Evolutionary conservation across 345 rosid species (phyloP).

Genomic region (Excoecaria cochinchinensis): DNA sequence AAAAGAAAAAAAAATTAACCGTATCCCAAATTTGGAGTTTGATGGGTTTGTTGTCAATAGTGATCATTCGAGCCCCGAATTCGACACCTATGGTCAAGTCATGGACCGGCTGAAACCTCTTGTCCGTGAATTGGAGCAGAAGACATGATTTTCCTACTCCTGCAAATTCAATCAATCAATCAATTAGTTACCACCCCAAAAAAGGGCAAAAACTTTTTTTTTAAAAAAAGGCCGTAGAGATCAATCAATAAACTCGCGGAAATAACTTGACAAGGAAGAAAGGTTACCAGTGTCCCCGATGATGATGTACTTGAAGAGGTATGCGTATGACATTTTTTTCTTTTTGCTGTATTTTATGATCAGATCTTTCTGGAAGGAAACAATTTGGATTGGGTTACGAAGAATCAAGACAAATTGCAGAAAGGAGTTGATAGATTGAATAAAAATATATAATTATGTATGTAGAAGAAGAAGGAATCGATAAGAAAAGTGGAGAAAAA

Average conservation of each 20-base stretch:
- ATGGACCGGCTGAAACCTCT: conserved; percentile 96
- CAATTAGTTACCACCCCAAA: background rate
- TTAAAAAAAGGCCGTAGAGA: background rate
- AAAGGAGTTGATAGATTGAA: background rate
- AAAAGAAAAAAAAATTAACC: conserved; percentile 33
- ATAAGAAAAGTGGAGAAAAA: background rate
- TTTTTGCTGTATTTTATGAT: background rate
- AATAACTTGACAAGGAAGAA: background rate
- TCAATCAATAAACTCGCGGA: background rate
- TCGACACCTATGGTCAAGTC: conserved; percentile 95
- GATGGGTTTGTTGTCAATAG: conserved; percentile 87
- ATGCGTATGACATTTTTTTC: conserved; percentile 70
- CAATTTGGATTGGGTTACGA: background rate
- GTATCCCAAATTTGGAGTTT: conserved; percentile 99
- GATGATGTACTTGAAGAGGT: conserved; percentile 96
- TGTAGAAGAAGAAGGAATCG: background rate
- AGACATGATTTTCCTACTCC: conserved; percentile 99
- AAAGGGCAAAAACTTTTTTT: too few relatives aligned
- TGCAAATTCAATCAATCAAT: conserved; percentile 12
- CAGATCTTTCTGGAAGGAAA: background rate
- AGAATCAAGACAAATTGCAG: background rate
- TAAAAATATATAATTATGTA: too few relatives aligned
- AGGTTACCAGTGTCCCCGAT: conserved; percentile 85
- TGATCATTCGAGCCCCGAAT: conserved; percentile 95
- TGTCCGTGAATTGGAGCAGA: conserved; percentile 92